Evolutionary conservation across 2,329 filamentous ascomycete genomes (phyloP).

Genomic region (Scedosporium dehoogii): DNA sequence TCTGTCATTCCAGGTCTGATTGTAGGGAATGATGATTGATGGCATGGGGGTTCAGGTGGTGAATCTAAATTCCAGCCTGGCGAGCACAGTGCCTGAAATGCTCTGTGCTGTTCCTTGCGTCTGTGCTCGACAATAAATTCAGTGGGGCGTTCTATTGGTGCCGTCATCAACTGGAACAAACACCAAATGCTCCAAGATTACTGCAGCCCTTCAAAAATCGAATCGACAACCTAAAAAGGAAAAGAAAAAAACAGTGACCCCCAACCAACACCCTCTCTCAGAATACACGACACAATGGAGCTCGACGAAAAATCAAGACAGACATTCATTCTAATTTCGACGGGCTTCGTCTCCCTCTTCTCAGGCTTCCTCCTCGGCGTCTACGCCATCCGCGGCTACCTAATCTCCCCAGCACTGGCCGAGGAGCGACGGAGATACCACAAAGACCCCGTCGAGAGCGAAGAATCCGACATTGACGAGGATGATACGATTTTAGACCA

Average conservation of each 20-base stretch:
- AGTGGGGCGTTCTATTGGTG: no score
- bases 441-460: constrained; percentile 55
- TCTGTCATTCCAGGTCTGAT: no score
- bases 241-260: background rate
- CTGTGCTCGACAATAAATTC: no score
- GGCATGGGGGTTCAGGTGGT: no score
- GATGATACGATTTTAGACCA: constrained; percentile 51
- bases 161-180: background rate
- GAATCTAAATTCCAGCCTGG: no score
- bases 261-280: background rate
- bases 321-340: constrained; percentile 50
- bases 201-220: no score
- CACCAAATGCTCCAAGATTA: background rate
- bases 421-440: constrained; percentile 46
- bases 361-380: constrained; percentile 75
- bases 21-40: no score
- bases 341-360: constrained; percentile 62
- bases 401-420: constrained; percentile 45
- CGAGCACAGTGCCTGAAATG: no score
- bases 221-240: background rate
- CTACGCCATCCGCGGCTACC: constrained; percentile 54
- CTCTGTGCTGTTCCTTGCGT: no score
- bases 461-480: constrained; percentile 58
- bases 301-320: background rate
- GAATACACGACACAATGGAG: background rate